Evolutionary conservation across 345 rosid species (phyloP), one percentile per base, ranked within the genome.

Genomic region (Melaleuca quinquenervia): DNA sequence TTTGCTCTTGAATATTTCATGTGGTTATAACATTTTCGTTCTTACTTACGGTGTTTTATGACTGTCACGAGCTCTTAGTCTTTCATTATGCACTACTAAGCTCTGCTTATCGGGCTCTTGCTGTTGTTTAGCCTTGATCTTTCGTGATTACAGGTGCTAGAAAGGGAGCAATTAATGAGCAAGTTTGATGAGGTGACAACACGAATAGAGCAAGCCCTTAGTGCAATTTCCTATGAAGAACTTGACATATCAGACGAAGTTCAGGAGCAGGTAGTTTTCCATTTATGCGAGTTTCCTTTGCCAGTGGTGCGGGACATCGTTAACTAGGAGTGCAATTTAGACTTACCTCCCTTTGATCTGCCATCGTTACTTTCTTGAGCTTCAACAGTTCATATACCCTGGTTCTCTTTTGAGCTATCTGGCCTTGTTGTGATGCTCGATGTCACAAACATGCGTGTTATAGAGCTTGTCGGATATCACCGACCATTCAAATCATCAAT

Each of bases 181-280:
- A 95, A 91, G 83, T 93, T 94, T 87, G 87, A 91, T 88, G 97
- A 95, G 86, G 91, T 96, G 87, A 95, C 98, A 15, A 88, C 90
- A n/a, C 91, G 83, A 83, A 62, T 96, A 88, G 98, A 96, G 89
- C 95, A 91, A 89, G 93, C 96, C 76, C 90, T 97, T 85, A 91
- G 94, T 88, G 90, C 90, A 89, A 92, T 96, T 88, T 89, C 97
- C 27, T 93, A 51, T 86, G 95, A 95, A 84, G 91, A 89, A 84
- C 96, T 97, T 18, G 98, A 96, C 84, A 96, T 97, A 85, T 95
- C 99, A 5, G 98, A 96, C 88, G 99, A 97, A 95, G 98, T 97
- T 85, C 96, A 94, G 87, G 99, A 97, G 85, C 99, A 95, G 98
- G 99, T 97, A 88, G 51, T 32, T 86, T 36, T 62, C 53, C 76